phyloP scores from a whole-genome alignment of 106 monocot genomes.

The Apostasia shenzhenica region DNA sequence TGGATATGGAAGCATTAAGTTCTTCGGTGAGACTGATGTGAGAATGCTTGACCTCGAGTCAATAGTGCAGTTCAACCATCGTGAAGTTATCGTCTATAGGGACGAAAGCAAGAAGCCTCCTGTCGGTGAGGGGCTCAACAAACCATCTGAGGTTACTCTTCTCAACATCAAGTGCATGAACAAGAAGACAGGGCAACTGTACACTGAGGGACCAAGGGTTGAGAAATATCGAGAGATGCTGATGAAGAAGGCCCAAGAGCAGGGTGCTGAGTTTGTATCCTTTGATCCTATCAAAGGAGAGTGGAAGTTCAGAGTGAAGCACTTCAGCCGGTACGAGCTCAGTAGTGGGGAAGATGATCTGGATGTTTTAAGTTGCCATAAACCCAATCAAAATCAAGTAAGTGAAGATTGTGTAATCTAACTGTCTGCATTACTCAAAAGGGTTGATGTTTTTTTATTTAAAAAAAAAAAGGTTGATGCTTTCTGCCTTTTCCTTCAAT shows the following conservation, averaged over 20 bases:
- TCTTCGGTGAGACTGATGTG: slow-evolving; percentile 74
- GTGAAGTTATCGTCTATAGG: slow-evolving; percentile 84
- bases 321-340: slow-evolving; percentile 71
- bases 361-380: background rate
- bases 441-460: no score
- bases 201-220: slow-evolving; percentile 60
- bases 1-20: slow-evolving; percentile 80
- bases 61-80: slow-evolving; percentile 70
- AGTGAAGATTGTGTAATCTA: no score
- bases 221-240: slow-evolving; percentile 80
- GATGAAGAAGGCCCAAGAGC: slow-evolving; percentile 60
- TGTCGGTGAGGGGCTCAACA: slow-evolving; percentile 86
- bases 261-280: slow-evolving; percentile 84
- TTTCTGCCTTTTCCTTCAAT: no score
- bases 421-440: no score
- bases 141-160: slow-evolving; percentile 81
- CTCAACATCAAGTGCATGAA: slow-evolving; percentile 81
- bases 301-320: slow-evolving; percentile 88
- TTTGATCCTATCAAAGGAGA: slow-evolving; percentile 70
- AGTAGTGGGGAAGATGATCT: background rate
- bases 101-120: slow-evolving; percentile 83
- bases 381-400: no score
- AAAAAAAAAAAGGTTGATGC: no score
- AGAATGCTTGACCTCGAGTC: slow-evolving; percentile 80
- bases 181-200: slow-evolving; percentile 71